Evolutionary conservation across 148 eudicot species (phyloP).

Genomic region (Rhododendron kiyosumense): DNA sequence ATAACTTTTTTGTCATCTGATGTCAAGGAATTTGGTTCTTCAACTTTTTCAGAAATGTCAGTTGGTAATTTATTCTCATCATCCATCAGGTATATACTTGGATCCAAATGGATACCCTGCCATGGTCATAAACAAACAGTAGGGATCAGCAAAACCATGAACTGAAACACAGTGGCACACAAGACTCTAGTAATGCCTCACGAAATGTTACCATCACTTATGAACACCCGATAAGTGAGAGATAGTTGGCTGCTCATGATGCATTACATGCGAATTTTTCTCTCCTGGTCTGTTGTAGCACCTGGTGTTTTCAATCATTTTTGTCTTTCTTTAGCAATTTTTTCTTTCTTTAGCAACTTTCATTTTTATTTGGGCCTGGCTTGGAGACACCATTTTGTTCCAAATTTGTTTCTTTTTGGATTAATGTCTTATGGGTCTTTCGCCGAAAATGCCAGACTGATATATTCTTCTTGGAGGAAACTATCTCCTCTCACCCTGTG

Average conservation of each 20-base stretch:
- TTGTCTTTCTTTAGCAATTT: not conserved
- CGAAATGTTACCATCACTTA: not conserved
- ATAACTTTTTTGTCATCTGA: slow-evolving; percentile 26
- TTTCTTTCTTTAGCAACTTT: not conserved
- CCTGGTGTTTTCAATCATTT: not conserved
- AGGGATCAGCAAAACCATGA: slow-evolving; percentile 5
- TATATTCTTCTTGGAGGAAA: not conserved
- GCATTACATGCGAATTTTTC: not conserved
- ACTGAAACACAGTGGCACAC: not conserved
- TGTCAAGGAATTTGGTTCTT: slow-evolving; percentile 29
- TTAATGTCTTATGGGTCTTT: not conserved
- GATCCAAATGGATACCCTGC: slow-evolving; percentile 98
- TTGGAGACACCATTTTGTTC: not conserved
- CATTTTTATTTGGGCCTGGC: not conserved
- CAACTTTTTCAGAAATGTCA: slow-evolving; percentile 38
- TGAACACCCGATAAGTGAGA: not conserved
- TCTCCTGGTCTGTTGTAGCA: not conserved
- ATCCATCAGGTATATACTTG: slow-evolving; percentile 95
- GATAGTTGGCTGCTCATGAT: not conserved
- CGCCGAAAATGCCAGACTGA: not conserved
- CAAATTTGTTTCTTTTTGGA: not conserved
- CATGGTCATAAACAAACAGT: slow-evolving; percentile 13
- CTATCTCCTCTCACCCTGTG: not conserved
- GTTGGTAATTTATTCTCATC: slow-evolving; percentile 69
- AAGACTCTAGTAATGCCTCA: not conserved